A percentile compares a stretch with the other conserved stretches of the same genome.
Evolutionary conservation across 2,329 filamentous ascomycete species (phyloP).

Genomic region (Exophiala viscosa): DNA sequence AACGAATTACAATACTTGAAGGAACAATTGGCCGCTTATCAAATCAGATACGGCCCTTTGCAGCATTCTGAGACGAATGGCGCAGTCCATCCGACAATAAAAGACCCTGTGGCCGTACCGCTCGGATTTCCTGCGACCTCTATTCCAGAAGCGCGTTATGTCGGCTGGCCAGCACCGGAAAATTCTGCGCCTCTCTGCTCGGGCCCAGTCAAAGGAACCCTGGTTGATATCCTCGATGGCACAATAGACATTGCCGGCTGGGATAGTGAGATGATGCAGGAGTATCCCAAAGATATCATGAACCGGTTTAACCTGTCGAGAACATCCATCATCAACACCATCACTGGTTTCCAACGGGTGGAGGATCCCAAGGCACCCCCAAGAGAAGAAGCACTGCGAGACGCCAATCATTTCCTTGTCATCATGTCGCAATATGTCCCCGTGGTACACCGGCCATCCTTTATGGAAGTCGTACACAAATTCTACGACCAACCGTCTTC

Average conservation of each 20-base stretch:
- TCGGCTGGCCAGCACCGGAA: slow-evolving; percentile 26
- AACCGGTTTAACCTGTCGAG: slow-evolving; percentile 68
- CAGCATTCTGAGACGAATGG: slow-evolving; percentile 6
- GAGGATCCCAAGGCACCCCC: slow-evolving; percentile 59
- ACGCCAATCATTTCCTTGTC: slow-evolving; percentile 71
- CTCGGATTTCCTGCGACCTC: background rate
- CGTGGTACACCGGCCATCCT: slow-evolving; percentile 71
- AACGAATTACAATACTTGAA: slow-evolving; percentile 66
- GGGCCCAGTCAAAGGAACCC: slow-evolving; percentile 61
- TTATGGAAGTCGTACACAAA: slow-evolving; percentile 65
- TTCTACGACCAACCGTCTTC: slow-evolving; percentile 67
- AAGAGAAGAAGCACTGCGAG: slow-evolving; percentile 62
- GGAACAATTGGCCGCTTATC: slow-evolving; percentile 63
- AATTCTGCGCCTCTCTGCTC: slow-evolving; percentile 13
- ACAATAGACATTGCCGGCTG: slow-evolving; percentile 70
- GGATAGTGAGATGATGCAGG: slow-evolving; percentile 57
- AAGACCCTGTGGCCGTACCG: background rate
- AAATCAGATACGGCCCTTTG: slow-evolving; percentile 48
- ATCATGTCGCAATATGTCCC: slow-evolving; percentile 70
- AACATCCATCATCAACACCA: slow-evolving; percentile 64
- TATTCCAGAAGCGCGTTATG: slow-evolving; percentile 22
- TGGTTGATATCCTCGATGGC: slow-evolving; percentile 72
- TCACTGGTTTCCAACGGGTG: slow-evolving; percentile 56
- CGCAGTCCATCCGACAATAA: slow-evolving; percentile 5
- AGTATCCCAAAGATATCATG: slow-evolving; percentile 40